Conservation (phyloP, 2,329 filamentous ascomycete species). For the Orbilia blumenaviensis region DNA sequence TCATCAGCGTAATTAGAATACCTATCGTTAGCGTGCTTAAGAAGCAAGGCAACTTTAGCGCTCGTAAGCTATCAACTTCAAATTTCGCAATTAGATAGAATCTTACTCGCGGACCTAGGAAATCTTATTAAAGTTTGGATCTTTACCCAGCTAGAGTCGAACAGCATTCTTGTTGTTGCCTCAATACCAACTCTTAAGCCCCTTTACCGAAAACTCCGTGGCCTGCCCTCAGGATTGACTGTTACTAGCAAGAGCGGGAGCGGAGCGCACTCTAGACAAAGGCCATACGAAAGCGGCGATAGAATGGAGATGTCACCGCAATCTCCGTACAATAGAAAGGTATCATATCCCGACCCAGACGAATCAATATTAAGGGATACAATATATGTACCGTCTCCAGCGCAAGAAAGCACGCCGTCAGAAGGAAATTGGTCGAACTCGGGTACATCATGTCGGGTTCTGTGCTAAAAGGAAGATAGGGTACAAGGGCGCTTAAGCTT, state of each 20-base stretch:
- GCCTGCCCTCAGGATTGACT: slow-evolving; percentile 4
- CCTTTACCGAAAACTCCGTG: slow-evolving; percentile 21
- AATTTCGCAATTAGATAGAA: neutral
- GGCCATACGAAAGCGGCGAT: slow-evolving; percentile 4
- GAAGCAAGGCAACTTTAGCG: slow-evolving; percentile 31
- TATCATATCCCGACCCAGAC: slow-evolving; percentile 15
- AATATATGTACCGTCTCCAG: slow-evolving; percentile 3
- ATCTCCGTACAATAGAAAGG: slow-evolving; percentile 16
- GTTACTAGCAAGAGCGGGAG: slow-evolving; percentile 6
- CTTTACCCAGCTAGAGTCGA: slow-evolving; percentile 34
- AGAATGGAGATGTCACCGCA: slow-evolving; percentile 21
- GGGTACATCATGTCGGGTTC: neutral
- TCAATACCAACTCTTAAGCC: slow-evolving; percentile 29
- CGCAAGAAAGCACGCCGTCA: neutral
- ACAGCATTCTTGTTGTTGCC: slow-evolving; percentile 28
- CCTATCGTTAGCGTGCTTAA: slow-evolving; percentile 24
- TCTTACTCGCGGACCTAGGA: neutral
- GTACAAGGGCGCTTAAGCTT: neutral
- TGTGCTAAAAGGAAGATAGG: neutral
- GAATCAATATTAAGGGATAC: slow-evolving; percentile 34
- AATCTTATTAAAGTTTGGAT: slow-evolving; percentile 39
- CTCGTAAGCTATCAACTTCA: neutral
- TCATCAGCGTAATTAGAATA: slow-evolving; percentile 26
- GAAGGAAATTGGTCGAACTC: slow-evolving; percentile 4
- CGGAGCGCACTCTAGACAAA: neutral